Percentiles rank a stretch among this genome's conserved stretches.
These are phyloP conservation scores for Fusarium staphyleae DNA, from an alignment of 2,329 filamentous ascomycete genomes.

Conservation along the genomic window DNA sequence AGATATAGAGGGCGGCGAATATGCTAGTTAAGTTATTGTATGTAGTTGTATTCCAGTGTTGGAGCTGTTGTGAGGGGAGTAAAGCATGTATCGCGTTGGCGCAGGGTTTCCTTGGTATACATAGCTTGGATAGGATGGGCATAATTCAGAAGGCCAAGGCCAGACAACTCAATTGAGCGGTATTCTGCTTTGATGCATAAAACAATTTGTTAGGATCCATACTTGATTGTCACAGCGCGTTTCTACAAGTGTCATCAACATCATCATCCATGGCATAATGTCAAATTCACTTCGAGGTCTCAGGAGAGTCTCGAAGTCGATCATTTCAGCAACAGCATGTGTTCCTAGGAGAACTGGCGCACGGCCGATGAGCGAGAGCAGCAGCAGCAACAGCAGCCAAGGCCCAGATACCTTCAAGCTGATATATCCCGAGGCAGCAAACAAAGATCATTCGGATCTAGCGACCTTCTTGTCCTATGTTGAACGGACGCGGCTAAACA, in stretches of 20 bases:
- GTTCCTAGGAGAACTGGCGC: background rate
- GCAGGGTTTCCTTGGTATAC: conserved; percentile 4
- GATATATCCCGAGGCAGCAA: conserved; percentile 55
- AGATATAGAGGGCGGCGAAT: conserved; percentile 3
- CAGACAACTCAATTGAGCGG: conserved; percentile 10
- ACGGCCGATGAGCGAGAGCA: conserved; percentile 15
- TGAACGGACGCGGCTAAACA: conserved; percentile 60
- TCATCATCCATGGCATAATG: conserved; percentile 24
- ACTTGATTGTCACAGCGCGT: background rate
- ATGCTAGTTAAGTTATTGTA: background rate
- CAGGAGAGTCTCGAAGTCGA: conserved; percentile 3
- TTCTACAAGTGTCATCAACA: background rate
- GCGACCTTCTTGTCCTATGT: conserved; percentile 71
- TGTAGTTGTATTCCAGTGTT: conserved; percentile 14
- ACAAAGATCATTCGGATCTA: conserved; percentile 67
- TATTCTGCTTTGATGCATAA: conserved; percentile 29
- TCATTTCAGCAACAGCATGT: background rate
- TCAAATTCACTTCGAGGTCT: conserved; percentile 13
- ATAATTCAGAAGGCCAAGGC: conserved; percentile 7
- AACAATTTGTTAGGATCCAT: background rate
- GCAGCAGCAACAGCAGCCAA: background rate
- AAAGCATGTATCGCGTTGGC: conserved; percentile 20
- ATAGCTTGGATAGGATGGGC: background rate
- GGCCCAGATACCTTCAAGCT: conserved; percentile 16
- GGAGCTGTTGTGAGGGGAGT: conserved; percentile 24